Evolutionary conservation across 805 yeast species (phyloP).

Genomic region (Yarrowia alimentaria): DNA sequence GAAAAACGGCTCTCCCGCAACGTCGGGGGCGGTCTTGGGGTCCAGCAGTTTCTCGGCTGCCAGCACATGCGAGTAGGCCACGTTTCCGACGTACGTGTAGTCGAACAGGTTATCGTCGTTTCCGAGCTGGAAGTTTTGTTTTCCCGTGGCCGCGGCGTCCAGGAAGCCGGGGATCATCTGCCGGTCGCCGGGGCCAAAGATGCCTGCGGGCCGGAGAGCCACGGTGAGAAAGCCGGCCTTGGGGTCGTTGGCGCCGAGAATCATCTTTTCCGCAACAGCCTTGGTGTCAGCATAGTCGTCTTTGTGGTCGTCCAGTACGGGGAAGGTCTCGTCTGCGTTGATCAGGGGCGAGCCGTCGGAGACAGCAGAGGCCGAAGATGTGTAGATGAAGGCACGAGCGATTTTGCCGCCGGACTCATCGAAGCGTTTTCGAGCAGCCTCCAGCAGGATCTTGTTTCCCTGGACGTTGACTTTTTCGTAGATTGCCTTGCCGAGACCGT

Average conservation of each 20-base stretch:
- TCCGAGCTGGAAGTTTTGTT: slow-evolving; percentile 90
- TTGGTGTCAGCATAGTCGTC: slow-evolving; percentile 96
- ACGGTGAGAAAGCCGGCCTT: slow-evolving; percentile 59
- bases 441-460: slow-evolving; percentile 77
- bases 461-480: slow-evolving; percentile 87
- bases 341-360: slow-evolving; percentile 91
- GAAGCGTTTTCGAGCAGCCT: slow-evolving; percentile 53
- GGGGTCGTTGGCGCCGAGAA: slow-evolving; percentile 66
- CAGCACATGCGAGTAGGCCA: slow-evolving; percentile 92
- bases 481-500: slow-evolving; percentile 76
- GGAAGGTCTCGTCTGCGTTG: slow-evolving; percentile 93
- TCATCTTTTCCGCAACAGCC: slow-evolving; percentile 83
- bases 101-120: slow-evolving; percentile 92
- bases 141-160: slow-evolving; percentile 76
- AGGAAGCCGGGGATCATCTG: slow-evolving; percentile 93
- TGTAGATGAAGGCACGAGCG: slow-evolving; percentile 69
- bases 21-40: slow-evolving; percentile 41
- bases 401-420: slow-evolving; percentile 32
- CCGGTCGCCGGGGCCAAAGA: slow-evolving; percentile 98
- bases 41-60: slow-evolving; percentile 77
- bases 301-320: slow-evolving; percentile 88
- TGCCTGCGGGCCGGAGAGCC: slow-evolving; percentile 94
- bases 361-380: slow-evolving; percentile 96
- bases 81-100: slow-evolving; percentile 98
- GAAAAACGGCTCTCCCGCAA: slow-evolving; percentile 86